Conservation (phyloP, 2,329 filamentous ascomycete species). For the Apiospora sp. region DNA sequence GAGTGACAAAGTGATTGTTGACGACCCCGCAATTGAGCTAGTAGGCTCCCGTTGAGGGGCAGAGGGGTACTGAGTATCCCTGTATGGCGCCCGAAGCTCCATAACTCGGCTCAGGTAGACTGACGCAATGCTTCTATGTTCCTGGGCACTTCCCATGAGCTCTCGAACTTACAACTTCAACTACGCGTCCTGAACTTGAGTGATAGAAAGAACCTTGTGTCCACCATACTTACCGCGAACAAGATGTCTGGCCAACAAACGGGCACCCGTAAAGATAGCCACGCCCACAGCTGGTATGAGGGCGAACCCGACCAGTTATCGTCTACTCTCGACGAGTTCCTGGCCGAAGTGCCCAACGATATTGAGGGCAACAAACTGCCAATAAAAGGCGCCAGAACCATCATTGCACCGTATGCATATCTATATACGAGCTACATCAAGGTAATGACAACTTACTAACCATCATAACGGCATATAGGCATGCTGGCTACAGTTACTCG, state of each 20-base stretch:
- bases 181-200: not conserved
- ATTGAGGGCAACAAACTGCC: slow-evolving; percentile 71
- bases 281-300: slow-evolving; percentile 91
- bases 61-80: slow-evolving; percentile 1
- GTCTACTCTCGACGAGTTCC: slow-evolving; percentile 75
- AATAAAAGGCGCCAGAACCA: slow-evolving; percentile 76
- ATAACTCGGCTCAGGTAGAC: not conserved
- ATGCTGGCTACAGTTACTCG: slow-evolving; percentile 93
- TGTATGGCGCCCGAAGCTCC: not conserved
- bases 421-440: not conserved
- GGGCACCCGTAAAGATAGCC: slow-evolving; percentile 64
- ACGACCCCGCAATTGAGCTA: slow-evolving; percentile 7
- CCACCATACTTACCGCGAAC: not conserved
- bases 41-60: not conserved
- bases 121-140: not conserved
- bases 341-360: slow-evolving; percentile 73
- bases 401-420: slow-evolving; percentile 84
- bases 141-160: not conserved
- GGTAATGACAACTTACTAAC: slow-evolving; percentile 20
- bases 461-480: slow-evolving; percentile 59
- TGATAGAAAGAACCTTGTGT: not conserved
- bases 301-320: slow-evolving; percentile 66
- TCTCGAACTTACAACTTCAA: not conserved
- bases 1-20: not conserved
- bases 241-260: slow-evolving; percentile 26